Evolutionary conservation across 2,329 filamentous ascomycete species (phyloP).

Genomic region (Botrytis squamosa): DNA sequence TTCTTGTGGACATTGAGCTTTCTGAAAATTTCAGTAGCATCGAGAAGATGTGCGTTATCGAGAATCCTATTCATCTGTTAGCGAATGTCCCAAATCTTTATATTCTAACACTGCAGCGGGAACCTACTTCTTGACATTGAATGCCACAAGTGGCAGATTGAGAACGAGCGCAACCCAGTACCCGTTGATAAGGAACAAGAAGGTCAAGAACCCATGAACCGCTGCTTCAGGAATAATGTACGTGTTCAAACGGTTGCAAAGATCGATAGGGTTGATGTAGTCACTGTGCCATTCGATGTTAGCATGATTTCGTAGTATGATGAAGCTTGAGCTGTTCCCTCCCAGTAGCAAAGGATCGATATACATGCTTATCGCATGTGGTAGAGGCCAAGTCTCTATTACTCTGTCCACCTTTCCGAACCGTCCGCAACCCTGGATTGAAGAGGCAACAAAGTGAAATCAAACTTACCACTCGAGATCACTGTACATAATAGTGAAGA

Average conservation of each 20-base stretch:
- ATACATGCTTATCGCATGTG: conserved; percentile 5
- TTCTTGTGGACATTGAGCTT: conserved; percentile 99
- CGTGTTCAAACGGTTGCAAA: conserved; percentile 99
- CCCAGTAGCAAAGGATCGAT: not conserved
- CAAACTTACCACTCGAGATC: conserved; percentile 91
- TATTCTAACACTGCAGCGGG: not conserved
- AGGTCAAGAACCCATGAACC: conserved; percentile 91
- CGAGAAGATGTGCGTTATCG: conserved; percentile 93
- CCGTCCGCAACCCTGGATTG: not conserved
- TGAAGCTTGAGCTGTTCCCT: not conserved
- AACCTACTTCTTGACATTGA: conserved; percentile 96
- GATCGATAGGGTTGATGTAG: conserved; percentile 99
- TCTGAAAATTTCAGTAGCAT: conserved; percentile 98
- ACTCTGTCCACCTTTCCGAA: not conserved
- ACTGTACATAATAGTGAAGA: conserved; percentile 99
- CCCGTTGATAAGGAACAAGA: conserved; percentile 96
- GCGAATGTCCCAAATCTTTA: conserved; percentile 23
- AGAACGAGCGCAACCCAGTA: conserved; percentile 94
- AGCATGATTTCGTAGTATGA: not conserved
- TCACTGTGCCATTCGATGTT: conserved; percentile 59
- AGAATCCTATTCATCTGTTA: conserved; percentile 67
- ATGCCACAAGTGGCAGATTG: conserved; percentile 87
- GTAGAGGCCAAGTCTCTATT: not conserved
- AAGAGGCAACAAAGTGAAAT: not conserved
- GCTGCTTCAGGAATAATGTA: conserved; percentile 99